These are phyloP conservation scores for Cynara cardunculus DNA, from an alignment of 129 eudicot species.

Conservation along the genomic window DNA sequence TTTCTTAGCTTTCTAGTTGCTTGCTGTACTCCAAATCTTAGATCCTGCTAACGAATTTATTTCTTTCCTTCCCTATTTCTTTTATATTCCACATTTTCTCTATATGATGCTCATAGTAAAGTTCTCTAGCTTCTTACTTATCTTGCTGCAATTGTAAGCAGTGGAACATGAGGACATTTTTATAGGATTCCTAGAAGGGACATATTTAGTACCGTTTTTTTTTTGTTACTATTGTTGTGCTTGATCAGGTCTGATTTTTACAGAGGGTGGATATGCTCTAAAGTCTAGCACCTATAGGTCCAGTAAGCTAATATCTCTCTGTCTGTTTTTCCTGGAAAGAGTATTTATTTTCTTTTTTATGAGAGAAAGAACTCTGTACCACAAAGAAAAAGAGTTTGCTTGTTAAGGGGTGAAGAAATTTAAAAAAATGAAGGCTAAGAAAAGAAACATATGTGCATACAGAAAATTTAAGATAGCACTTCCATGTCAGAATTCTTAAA, in stretches of 20 bases:
- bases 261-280: background rate
- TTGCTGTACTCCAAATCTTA: background rate
- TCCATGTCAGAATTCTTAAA: background rate
- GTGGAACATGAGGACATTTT: background rate
- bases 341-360: background rate
- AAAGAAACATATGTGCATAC: too few species aligned
- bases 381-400: slow-evolving; percentile 2
- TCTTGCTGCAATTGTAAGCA: background rate
- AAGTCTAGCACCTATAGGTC: background rate
- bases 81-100: slow-evolving; percentile 2
- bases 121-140: background rate
- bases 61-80: background rate
- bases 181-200: slow-evolving; percentile 10
- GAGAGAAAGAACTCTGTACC: background rate
- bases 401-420: slow-evolving; percentile 1
- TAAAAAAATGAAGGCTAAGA: background rate
- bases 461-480: background rate
- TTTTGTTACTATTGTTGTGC: background rate
- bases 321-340: background rate
- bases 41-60: background rate
- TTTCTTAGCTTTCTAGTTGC: slow-evolving; percentile 13
- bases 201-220: background rate
- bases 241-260: background rate
- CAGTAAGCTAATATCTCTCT: background rate
- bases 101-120: slow-evolving; percentile 5